phyloP scores from a whole-genome alignment of 2,329 filamentous ascomycete genomes.

The Chrysoporthe austroafricana region DNA sequence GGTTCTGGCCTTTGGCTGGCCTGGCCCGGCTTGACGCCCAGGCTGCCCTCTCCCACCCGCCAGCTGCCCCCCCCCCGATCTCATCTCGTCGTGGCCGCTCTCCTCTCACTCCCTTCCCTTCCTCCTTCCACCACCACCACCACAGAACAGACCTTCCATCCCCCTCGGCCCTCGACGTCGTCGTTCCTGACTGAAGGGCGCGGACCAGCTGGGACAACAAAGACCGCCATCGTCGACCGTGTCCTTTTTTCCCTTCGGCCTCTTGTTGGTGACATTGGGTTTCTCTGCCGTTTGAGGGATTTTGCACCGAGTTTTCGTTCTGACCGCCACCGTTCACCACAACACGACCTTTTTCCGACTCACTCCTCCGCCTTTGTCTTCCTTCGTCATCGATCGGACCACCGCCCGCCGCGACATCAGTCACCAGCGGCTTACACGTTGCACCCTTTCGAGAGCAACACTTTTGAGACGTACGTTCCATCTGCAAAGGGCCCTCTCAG shows the following conservation, averaged over 20 bases:
- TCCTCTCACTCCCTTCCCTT: slow-evolving; percentile 30
- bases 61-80: slow-evolving; percentile 30
- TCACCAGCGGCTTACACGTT: background rate
- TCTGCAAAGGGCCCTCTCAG: background rate
- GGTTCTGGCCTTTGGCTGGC: background rate
- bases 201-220: slow-evolving; percentile 22
- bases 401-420: slow-evolving; percentile 8
- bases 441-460: background rate
- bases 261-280: background rate
- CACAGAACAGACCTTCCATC: slow-evolving; percentile 12
- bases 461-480: background rate
- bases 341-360: background rate
- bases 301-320: background rate
- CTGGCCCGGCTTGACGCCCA: background rate
- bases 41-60: slow-evolving; percentile 25
- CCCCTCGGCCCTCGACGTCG: slow-evolving; percentile 20
- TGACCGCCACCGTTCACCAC: slow-evolving; percentile 9
- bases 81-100: slow-evolving; percentile 28
- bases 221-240: slow-evolving; percentile 9
- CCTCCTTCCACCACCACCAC: slow-evolving; percentile 20
- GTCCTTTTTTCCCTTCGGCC: slow-evolving; percentile 8
- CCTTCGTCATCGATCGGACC: slow-evolving; percentile 12
- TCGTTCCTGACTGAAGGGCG: slow-evolving; percentile 22
- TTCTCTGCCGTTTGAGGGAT: slow-evolving; percentile 20
- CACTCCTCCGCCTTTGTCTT: slow-evolving; percentile 1